A percentile compares a stretch with the other conserved stretches of the same genome.
These are phyloP conservation scores for Cladophialophora yegresii DNA, from an alignment of 2,329 filamentous ascomycete genomes.

Conservation along the genomic window DNA sequence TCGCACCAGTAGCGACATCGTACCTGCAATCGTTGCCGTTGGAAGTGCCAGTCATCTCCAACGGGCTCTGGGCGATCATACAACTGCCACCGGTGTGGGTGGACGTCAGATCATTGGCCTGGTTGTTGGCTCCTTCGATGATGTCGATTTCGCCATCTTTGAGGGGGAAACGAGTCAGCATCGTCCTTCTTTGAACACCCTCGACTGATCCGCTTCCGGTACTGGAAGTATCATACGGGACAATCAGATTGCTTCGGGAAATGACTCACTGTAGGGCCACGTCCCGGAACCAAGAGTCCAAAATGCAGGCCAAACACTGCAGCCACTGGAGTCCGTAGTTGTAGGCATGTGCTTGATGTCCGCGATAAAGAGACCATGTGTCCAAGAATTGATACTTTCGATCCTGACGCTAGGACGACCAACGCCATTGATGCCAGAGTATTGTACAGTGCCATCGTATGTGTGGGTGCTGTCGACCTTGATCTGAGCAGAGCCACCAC, in stretches of 20 bases:
- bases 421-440: slow-evolving; percentile 47
- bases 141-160: slow-evolving; percentile 54
- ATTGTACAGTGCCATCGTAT: slow-evolving; percentile 40
- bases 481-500: slow-evolving; percentile 35
- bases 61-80: slow-evolving; percentile 48
- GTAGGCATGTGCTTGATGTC: slow-evolving; percentile 53
- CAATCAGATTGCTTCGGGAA: not conserved
- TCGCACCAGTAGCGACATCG: slow-evolving; percentile 42
- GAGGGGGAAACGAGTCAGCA: not conserved
- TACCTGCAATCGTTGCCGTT: slow-evolving; percentile 42
- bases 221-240: not conserved
- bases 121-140: slow-evolving; percentile 54
- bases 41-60: slow-evolving; percentile 52
- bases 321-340: slow-evolving; percentile 40
- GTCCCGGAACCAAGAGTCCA: slow-evolving; percentile 45
- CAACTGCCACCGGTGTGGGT: slow-evolving; percentile 52
- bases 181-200: not conserved
- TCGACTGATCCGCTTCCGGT: not conserved
- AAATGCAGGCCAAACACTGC: slow-evolving; percentile 51
- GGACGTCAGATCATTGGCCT: slow-evolving; percentile 47
- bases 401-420: slow-evolving; percentile 51
- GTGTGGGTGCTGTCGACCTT: slow-evolving; percentile 24
- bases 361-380: slow-evolving; percentile 51
- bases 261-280: slow-evolving; percentile 42
- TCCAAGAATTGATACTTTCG: slow-evolving; percentile 47